phyloP scores from a whole-genome alignment of 2,329 filamentous ascomycete genomes.

The Fusarium chaquense region DNA sequence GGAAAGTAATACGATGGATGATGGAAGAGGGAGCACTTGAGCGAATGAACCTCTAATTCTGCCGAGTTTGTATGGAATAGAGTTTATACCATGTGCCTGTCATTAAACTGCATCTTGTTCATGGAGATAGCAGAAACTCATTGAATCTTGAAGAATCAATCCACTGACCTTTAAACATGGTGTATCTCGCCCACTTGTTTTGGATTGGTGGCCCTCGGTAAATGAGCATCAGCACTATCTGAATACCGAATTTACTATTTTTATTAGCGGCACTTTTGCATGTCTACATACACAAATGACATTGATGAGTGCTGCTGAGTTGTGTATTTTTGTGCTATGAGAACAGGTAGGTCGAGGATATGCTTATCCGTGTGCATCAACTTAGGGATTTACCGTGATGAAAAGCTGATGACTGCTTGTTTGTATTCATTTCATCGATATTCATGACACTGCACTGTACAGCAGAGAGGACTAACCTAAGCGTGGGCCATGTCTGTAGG shows the following conservation, averaged over 20 bases:
- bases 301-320: background rate
- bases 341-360: background rate
- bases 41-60: background rate
- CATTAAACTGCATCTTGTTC: background rate
- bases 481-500: background rate
- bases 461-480: background rate
- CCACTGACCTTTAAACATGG: background rate
- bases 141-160: constrained; percentile 16
- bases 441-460: background rate
- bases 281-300: background rate
- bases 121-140: background rate
- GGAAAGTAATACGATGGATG: background rate
- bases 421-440: background rate
- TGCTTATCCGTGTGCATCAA: background rate
- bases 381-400: background rate
- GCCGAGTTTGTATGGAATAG: background rate
- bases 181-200: constrained; percentile 13
- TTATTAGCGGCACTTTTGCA: constrained; percentile 31
- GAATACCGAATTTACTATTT: constrained; percentile 3
- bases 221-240: constrained; percentile 39
- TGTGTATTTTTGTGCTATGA: background rate
- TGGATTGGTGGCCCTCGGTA: constrained; percentile 27
- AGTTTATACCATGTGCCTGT: background rate
- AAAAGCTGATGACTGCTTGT: background rate
- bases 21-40: background rate